phyloP scores from a whole-genome alignment of 2,329 filamentous ascomycete genomes.

The Talaromyces sp. region DNA sequence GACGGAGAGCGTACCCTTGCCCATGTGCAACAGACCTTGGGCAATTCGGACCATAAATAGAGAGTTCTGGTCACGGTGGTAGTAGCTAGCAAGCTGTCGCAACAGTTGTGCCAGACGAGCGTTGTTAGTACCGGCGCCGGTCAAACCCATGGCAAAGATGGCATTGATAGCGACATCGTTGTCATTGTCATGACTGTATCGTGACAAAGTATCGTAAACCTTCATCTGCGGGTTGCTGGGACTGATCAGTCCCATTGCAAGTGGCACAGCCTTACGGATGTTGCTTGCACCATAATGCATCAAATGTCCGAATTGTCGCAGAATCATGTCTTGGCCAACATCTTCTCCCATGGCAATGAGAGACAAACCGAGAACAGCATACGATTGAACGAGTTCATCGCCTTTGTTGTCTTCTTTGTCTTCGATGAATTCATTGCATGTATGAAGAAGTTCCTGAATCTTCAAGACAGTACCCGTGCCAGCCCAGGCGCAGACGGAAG shows the following conservation, averaged over 20 bases:
- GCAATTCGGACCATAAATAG: conserved; percentile 99
- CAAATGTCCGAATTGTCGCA: conserved; percentile 92
- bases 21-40: conserved; percentile 96
- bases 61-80: conserved; percentile 91
- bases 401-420: conserved; percentile 92
- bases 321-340: conserved; percentile 96
- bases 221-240: conserved; percentile 99
- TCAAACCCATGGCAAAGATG: conserved; percentile 97
- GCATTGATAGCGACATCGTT: conserved; percentile 97
- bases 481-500: conserved; percentile 96
- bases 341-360: conserved; percentile 98
- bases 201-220: conserved; percentile 94
- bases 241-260: conserved; percentile 94
- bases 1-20: conserved; percentile 92
- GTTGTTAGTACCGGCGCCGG: conserved; percentile 97
- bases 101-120: conserved; percentile 91
- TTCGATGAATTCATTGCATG: conserved; percentile 96
- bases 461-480: conserved; percentile 96
- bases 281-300: conserved; percentile 99
- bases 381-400: conserved; percentile 90
- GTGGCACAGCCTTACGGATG: conserved; percentile 89
- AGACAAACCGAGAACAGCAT: conserved; percentile 89
- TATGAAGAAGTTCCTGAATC: conserved; percentile 92
- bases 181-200: conserved; percentile 98
- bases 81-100: conserved; percentile 93